Conservation (phyloP, 2,329 filamentous ascomycete genomes). For the Scedosporium minutisporum region DNA sequence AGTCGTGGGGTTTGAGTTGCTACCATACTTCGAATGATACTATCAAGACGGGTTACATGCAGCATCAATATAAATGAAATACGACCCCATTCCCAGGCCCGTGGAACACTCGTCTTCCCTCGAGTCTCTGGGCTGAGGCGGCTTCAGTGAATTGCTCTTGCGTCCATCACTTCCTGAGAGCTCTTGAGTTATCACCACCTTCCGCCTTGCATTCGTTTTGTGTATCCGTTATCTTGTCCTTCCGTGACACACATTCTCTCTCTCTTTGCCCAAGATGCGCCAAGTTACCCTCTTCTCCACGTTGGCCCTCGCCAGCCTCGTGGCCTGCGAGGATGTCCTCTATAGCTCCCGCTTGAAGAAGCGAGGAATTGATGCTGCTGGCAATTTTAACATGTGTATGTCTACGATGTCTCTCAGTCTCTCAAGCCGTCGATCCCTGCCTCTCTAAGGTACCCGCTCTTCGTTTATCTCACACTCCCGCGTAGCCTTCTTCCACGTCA, state of each 20-base stretch:
- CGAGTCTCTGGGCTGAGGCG: not conserved
- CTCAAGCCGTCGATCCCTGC: not conserved
- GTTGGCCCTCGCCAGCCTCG: constrained; percentile 17
- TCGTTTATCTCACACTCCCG: not conserved
- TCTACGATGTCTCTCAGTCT: not conserved
- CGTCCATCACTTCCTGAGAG: not conserved
- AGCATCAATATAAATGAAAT: not conserved
- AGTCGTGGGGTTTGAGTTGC: too few species aligned
- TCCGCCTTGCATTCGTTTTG: not conserved
- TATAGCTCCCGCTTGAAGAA: constrained; percentile 38
- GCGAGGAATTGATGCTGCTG: constrained; percentile 36
- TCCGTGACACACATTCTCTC: not conserved
- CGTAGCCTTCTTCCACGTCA: constrained; percentile 56
- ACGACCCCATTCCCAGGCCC: not conserved
- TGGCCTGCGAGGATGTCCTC: constrained; percentile 34
- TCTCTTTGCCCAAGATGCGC: not conserved
- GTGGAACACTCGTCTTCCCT: not conserved
- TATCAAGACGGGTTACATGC: too few species aligned
- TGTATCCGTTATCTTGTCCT: not conserved
- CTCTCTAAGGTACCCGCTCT: not conserved
- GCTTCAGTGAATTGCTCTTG: not conserved
- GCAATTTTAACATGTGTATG: constrained; percentile 44
- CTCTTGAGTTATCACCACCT: not conserved
- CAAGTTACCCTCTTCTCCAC: constrained; percentile 6
- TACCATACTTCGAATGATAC: too few species aligned